Base-by-base conservation (phyloP, 2,329 filamentous ascomycete species). In the Truncatella angustata region DNA sequence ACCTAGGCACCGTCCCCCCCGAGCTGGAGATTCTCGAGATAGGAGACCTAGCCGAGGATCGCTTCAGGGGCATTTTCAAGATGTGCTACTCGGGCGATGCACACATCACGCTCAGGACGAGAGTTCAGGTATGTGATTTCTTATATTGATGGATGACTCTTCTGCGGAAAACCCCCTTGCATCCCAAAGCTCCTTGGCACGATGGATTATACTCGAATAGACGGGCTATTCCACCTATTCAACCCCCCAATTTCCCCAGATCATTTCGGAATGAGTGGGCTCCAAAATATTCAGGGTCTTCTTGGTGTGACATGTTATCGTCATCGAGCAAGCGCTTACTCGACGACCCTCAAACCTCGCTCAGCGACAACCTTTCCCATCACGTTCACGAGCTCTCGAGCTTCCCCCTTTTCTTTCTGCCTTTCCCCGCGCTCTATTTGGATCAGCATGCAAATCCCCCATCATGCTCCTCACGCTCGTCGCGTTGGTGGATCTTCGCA, bases 31-130 rank as follows among this genome's bases (percentile, higher is more conserved):
- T 99, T 58, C 75, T 99, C 59, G 94, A 99, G 77, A 96, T 99
- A 71, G 94, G 94, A 53, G 94, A 99, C 71, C 78, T 99, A 68
- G 94, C 94, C 49, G 94, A 97, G 73, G 94, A 99, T 76, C 82
- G 93, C 49, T 99, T 99, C 71, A 84, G 94, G 54, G 94, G 94
- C 67, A 97, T 99, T 62, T 99, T 99, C 80, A 97, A 97, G 73
- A 97, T 99, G 93, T 93, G 88, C 69, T 99, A 99, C 70, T 85
- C 89, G 2, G 94, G 94, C 60, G 93, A 99, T 73, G 93, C 94
- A 26, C 97, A 92, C 68, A 74, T 99, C 73, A 97, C 94, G 23
- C 79, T 99, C 57, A 94, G 94, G 71, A 99, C 94, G 53, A 85
- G 91, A 73, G 94, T 99, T 58, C 94, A 99, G 78, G 85, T 88